Evolutionary conservation across 352 stramenopile genomes (phyloP).

Genomic region (Thalassiosira gravida): DNA sequence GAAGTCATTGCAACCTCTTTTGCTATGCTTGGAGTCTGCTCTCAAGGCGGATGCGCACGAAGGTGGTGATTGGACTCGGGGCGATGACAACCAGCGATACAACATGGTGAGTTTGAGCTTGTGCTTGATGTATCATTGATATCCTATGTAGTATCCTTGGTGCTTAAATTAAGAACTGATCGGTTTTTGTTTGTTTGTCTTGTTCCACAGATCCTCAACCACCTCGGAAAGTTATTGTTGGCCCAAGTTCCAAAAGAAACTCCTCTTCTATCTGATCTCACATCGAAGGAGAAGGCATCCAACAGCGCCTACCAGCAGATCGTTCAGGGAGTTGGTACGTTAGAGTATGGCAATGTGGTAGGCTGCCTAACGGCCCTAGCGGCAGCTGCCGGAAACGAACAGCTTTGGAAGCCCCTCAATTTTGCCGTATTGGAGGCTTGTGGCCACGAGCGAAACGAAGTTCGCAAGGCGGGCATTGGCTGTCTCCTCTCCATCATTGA

Average conservation of each 20-base stretch:
- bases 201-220: slow-evolving; percentile 56
- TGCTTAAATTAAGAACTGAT: not conserved
- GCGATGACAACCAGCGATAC: slow-evolving; percentile 76
- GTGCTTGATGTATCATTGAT: not conserved
- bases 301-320: slow-evolving; percentile 64
- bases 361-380: slow-evolving; percentile 77
- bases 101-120: slow-evolving; percentile 57
- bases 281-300: slow-evolving; percentile 14
- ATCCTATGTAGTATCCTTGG: not conserved
- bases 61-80: slow-evolving; percentile 81
- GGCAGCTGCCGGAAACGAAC: slow-evolving; percentile 80
- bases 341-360: slow-evolving; percentile 73
- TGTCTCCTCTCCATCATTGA: slow-evolving; percentile 82
- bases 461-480: slow-evolving; percentile 75
- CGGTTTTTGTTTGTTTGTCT: slow-evolving; percentile 7
- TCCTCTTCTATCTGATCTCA: slow-evolving; percentile 37
- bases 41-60: slow-evolving; percentile 83
- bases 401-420: slow-evolving; percentile 86
- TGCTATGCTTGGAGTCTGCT: slow-evolving; percentile 75
- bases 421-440: slow-evolving; percentile 81
- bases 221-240: slow-evolving; percentile 75
- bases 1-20: slow-evolving; percentile 65
- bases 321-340: slow-evolving; percentile 65
- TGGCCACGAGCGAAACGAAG: slow-evolving; percentile 69
- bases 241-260: slow-evolving; percentile 63